phyloP scores from a whole-genome alignment of 2,329 filamentous ascomycete genomes.

The Sclerotinia sclerotiorum region DNA sequence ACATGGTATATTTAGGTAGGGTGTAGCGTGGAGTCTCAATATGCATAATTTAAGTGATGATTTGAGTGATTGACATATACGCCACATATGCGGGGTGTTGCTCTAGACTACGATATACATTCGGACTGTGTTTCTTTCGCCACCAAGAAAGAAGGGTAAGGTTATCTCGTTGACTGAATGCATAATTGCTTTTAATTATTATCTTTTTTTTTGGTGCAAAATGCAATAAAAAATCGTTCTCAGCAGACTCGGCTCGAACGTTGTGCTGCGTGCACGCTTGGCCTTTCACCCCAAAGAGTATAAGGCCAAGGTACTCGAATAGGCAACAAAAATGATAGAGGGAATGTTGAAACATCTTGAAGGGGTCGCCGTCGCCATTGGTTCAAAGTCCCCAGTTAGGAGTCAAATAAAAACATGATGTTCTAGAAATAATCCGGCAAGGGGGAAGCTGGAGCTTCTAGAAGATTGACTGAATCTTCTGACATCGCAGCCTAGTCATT shows the following conservation, averaged over 20 bases:
- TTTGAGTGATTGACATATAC: neutral
- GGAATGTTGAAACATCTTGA: neutral
- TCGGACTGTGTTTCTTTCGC: constrained; percentile 3
- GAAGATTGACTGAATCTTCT: constrained; percentile 1
- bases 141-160: neutral
- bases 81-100: neutral
- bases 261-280: neutral
- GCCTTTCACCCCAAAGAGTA: neutral
- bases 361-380: neutral
- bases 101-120: neutral
- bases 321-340: neutral
- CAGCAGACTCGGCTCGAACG: neutral
- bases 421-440: neutral
- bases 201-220: too few relatives aligned
- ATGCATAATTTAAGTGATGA: neutral
- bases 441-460: neutral
- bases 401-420: neutral
- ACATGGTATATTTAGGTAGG: neutral
- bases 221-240: neutral
- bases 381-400: neutral
- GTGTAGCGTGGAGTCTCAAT: neutral
- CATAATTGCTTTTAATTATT: neutral
- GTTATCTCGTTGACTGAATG: constrained; percentile 6
- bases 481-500: neutral
- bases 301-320: neutral